Base-by-base conservation (phyloP, 345 rosid genomes). In the Microcos paniculata region DNA sequence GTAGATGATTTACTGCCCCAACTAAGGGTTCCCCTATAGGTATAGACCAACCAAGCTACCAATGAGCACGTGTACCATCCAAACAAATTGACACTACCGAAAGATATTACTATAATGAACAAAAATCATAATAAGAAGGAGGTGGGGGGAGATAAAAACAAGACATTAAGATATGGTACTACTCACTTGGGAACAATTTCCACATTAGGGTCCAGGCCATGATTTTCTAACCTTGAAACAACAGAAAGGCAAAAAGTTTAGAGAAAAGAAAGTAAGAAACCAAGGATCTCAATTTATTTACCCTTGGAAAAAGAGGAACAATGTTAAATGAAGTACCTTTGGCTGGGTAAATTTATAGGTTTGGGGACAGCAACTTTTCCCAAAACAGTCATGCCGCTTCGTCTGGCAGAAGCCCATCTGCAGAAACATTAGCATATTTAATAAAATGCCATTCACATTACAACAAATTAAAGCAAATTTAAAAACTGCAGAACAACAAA, bases 151-250 rank as follows among this genome's bases (percentile, higher is more conserved):
- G 53, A 55, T 43, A 43, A 68, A n/a, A 7, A 69, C 28, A 63
- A 31, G 31, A 70, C 28, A 72, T 21, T 71, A 42, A 10, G 63
- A 40, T 26, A 35, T 35, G 40, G 49, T 31, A 46, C 58, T 59
- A 84, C 97, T 94, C 85, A 96, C 99, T 92, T 96, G 84, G 99
- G 99, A 70, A 96, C 99, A 78, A 96, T 92, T 85, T 96, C 99
- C 75, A 96, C 98, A 84, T 85, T 89, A 11, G 97, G 99, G 78
- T 96, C 96, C 86, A 92, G 86, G 43, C 98, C 99, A 76, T 90
- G 98, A 82, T 94, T 96, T 88, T 96, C 99, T 77, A 92, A 84
- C 97, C 99, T 96, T 87, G 45, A 84, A 86, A 79, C 61, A 84
- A 40, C 80, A 72, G 62, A 71, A 72, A 21, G 55, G 45, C 18